Evolutionary conservation across 352 stramenopile genomes (phyloP), one percentile per base, ranked within the genome.

Genomic region (Hyaloperonospora arabidopsidis): DNA sequence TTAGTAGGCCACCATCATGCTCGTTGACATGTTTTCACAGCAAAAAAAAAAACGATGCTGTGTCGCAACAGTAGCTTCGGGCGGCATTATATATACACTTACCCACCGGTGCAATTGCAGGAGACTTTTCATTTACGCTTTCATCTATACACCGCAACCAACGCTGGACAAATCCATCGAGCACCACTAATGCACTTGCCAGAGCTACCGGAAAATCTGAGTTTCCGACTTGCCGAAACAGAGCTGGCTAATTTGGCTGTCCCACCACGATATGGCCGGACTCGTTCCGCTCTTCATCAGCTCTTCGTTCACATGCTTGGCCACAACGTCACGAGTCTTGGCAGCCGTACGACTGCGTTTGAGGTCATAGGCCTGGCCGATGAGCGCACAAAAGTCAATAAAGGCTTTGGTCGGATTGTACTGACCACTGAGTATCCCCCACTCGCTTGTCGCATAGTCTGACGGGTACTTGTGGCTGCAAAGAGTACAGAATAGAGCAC

Each of bases 381-480:
- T 55, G 0, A 71, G 38, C 3, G 92, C 93, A 48, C 92, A 89
- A 32, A 79, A 67, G 70, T 98, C 95, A 73, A 99, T 99, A 72
- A 98, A 95, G 15, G 97, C 70, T 74, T 98, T 98, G 41, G 89
- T 98, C 23, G 97, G 97, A 72, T 99, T 99, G 74, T 95, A 99
- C 65, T 99, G 97, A 56, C 78, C 74, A 53, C 72, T 89, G 14
- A 89, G 93, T 49, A 98, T 79, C 19, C 96, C 96, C 74, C 96
- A 98, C 79, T 98, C 96, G 53, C 86, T 97, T 29, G 95, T 97
- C 22, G 96, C 93, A 74, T 99, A 99, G 76, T 99, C 96, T 57
- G 94, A 97, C 34, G 97, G 97, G 75, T 98, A 99, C 77, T 98
- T 98, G 89, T 99, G 97, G 73, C 77, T 85, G 57, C 47, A 79